Conservation (phyloP, 2,329 filamentous ascomycete species). For the Akanthomyces lecanii region DNA sequence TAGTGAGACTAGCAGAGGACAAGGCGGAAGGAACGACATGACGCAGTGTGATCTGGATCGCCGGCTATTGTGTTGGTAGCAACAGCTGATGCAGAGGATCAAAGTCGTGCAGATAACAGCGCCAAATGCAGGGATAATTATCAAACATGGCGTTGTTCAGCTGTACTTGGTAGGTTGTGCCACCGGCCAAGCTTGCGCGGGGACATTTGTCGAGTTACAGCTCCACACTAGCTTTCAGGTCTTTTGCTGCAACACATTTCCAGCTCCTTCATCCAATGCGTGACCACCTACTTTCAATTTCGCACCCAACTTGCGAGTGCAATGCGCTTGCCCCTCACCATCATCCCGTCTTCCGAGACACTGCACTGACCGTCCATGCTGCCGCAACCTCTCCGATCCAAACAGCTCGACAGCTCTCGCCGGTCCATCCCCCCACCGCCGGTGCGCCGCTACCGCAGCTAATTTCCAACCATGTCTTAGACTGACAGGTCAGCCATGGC, state of each 20-base stretch:
- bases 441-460: not conserved
- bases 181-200: conserved; percentile 7
- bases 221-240: not conserved
- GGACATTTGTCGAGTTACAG: not conserved
- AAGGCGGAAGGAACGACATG: no score
- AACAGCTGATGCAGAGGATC: no score
- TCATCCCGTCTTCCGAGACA: not conserved
- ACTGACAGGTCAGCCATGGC: not conserved
- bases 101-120: no score
- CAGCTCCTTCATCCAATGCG: not conserved
- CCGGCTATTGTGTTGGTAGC: no score
- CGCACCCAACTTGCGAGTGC: no score
- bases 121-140: not conserved
- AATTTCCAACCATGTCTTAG: conserved; percentile 14
- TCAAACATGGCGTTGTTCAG: no score
- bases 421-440: not conserved
- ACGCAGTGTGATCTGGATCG: no score
- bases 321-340: not conserved
- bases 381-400: not conserved
- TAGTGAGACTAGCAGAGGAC: no score
- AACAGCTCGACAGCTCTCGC: not conserved
- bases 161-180: not conserved
- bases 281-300: not conserved
- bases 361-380: not conserved
- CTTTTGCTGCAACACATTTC: not conserved